Evolutionary conservation across 441 rosid species (phyloP).

Genomic region (Populus hybrid): DNA sequence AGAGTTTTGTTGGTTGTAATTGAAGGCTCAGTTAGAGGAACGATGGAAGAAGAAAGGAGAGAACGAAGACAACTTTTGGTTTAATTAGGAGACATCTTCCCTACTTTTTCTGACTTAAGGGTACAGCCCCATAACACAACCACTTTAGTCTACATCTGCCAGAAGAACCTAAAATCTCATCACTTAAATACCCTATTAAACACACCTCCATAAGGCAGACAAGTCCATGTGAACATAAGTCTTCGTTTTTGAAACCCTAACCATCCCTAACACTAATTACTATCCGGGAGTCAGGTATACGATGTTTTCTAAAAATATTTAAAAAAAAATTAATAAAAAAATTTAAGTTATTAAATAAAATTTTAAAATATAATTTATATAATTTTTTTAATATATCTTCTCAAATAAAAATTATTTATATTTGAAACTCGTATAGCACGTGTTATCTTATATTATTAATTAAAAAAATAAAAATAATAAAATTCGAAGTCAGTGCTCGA

Average conservation of each 20-base stretch:
- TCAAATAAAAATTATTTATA: too few species aligned
- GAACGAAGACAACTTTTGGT: neutral
- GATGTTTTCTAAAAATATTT: too few species aligned
- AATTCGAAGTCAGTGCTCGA: accelerated
- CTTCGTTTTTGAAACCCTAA: slow-evolving; percentile 44
- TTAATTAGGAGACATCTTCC: too few species aligned
- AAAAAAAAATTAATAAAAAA: too few species aligned
- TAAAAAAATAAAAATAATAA: too few species aligned
- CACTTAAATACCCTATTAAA: slow-evolving; percentile 19
- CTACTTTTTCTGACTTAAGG: slow-evolving; percentile 13
- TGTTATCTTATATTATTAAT: too few species aligned
- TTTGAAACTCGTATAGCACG: too few species aligned
- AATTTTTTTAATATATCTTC: too few species aligned
- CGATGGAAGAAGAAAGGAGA: neutral
- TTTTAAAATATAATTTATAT: too few species aligned
- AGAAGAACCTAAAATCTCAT: slow-evolving; percentile 16
- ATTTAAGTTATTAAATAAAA: too few species aligned
- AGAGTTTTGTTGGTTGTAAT: slow-evolving; percentile 2
- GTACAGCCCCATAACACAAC: slow-evolving; percentile 12
- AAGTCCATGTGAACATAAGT: slow-evolving; percentile 44
- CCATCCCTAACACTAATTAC: neutral
- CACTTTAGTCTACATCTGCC: slow-evolving; percentile 20
- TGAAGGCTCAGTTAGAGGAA: slow-evolving; percentile 11
- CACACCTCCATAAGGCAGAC: slow-evolving; percentile 27
- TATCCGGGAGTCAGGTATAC: too few species aligned